Percentiles rank a stretch among this genome's conserved stretches.
phyloP scores from a whole-genome alignment of 106 monocot species.

The Allium sativum region DNA sequence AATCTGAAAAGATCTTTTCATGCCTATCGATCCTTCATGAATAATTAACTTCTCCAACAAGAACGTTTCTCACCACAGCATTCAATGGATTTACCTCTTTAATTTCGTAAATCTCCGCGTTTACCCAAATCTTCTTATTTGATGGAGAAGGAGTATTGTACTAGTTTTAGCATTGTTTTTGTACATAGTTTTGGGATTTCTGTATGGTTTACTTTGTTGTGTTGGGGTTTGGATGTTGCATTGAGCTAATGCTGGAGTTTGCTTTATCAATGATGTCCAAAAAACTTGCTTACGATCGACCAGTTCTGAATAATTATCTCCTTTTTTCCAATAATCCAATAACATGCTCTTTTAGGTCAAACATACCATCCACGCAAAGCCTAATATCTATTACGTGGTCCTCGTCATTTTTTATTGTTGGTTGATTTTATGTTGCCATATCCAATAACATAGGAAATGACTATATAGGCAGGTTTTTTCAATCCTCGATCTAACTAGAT shows the following conservation, averaged over 20 bases:
- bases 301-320: conserved; percentile 82
- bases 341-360: conserved; percentile 63
- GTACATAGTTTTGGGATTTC: conserved; percentile 3
- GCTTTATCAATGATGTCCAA: conserved; percentile 49
- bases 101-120: conserved; percentile 71
- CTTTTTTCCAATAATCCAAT: conserved; percentile 63
- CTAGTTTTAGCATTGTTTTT: neutral
- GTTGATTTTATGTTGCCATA: conserved; percentile 68
- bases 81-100: conserved; percentile 76
- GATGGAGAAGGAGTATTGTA: conserved; percentile 24
- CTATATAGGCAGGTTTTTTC: conserved; percentile 65
- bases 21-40: conserved; percentile 91
- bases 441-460: conserved; percentile 78
- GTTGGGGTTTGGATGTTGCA: conserved; percentile 2
- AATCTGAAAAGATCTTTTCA: conserved; percentile 87
- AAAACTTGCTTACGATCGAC: conserved; percentile 55
- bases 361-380: conserved; percentile 90
- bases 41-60: conserved; percentile 94
- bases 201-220: neutral
- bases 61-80: conserved; percentile 68
- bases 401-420: neutral
- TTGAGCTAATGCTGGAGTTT: conserved; percentile 3
- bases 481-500: conserved; percentile 91
- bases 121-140: conserved; percentile 39
- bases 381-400: conserved; percentile 53